phyloP scores from a whole-genome alignment of 257 asterid species.

The Jacaranda mimosifolia region DNA sequence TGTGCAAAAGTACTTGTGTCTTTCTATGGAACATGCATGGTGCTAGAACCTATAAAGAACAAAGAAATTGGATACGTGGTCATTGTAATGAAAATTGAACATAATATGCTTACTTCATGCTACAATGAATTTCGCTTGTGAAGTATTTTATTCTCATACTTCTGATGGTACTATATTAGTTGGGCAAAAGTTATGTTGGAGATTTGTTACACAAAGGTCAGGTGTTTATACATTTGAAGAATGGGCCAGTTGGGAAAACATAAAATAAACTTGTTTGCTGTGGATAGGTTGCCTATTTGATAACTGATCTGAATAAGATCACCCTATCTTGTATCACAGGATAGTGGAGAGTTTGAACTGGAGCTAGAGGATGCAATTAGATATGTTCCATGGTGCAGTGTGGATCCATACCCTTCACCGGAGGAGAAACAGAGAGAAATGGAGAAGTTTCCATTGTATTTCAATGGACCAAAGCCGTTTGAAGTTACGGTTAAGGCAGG shows the following conservation, averaged over 20 bases:
- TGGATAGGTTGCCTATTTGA: not conserved
- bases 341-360: slow-evolving; percentile 63
- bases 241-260: not conserved
- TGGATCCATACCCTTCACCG: slow-evolving; percentile 79
- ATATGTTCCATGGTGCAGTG: slow-evolving; percentile 90
- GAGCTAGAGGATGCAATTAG: slow-evolving; percentile 69
- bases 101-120: not conserved
- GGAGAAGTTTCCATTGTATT: slow-evolving; percentile 75
- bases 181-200: not conserved
- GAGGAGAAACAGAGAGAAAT: slow-evolving; percentile 52
- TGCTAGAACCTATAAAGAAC: not conserved
- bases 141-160: not conserved
- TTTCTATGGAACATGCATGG: not conserved
- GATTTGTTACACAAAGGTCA: too few relatives aligned
- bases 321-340: slow-evolving; percentile 50
- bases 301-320: not conserved
- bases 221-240: slow-evolving; percentile 7
- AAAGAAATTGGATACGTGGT: not conserved
- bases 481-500: slow-evolving; percentile 92
- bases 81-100: not conserved
- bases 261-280: not conserved
- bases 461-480: slow-evolving; percentile 85
- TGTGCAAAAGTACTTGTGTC: not conserved
- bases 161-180: not conserved
- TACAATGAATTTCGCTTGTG: not conserved